phyloP scores from a whole-genome alignment of 345 rosid genomes.

The Salix udensis region DNA sequence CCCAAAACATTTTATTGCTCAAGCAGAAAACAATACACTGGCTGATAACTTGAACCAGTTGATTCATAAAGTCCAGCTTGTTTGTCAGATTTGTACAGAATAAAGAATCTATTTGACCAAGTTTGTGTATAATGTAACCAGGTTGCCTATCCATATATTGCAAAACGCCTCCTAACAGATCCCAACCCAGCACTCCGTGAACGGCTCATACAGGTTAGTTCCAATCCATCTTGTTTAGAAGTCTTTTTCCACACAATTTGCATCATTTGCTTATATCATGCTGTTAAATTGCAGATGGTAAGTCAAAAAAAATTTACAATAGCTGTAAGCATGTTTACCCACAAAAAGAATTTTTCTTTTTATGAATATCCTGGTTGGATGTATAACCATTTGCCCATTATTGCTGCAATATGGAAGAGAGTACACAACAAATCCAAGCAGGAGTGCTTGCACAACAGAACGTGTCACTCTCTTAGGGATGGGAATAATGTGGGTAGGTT shows the following conservation, averaged over 20 bases:
- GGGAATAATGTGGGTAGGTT: too few relatives aligned
- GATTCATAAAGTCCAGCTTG: too few relatives aligned
- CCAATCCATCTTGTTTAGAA: constrained; percentile 2
- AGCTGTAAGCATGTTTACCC: too few relatives aligned
- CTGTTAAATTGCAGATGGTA: neutral
- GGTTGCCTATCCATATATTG: constrained; percentile 99
- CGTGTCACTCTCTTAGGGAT: too few relatives aligned
- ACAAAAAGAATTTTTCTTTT: too few relatives aligned
- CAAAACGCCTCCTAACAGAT: constrained; percentile 92
- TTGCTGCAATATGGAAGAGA: neutral
- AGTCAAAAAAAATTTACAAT: neutral
- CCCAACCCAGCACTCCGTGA: constrained; percentile 97
- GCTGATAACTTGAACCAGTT: too few relatives aligned
- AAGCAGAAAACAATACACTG: too few relatives aligned
- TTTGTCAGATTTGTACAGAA: too few relatives aligned
- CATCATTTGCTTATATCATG: neutral
- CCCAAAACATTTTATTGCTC: too few relatives aligned
- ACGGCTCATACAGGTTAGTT: constrained; percentile 84
- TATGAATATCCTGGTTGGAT: too few relatives aligned
- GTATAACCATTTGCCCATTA: neutral
- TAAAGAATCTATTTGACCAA: too few relatives aligned
- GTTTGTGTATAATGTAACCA: constrained; percentile 15
- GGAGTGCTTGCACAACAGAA: too few relatives aligned
- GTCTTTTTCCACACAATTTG: neutral
- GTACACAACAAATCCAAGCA: neutral